These are phyloP conservation scores for Acanthamoeba divionensis DNA, from an alignment of 208 protist genomes.

Conservation along the genomic window DNA sequence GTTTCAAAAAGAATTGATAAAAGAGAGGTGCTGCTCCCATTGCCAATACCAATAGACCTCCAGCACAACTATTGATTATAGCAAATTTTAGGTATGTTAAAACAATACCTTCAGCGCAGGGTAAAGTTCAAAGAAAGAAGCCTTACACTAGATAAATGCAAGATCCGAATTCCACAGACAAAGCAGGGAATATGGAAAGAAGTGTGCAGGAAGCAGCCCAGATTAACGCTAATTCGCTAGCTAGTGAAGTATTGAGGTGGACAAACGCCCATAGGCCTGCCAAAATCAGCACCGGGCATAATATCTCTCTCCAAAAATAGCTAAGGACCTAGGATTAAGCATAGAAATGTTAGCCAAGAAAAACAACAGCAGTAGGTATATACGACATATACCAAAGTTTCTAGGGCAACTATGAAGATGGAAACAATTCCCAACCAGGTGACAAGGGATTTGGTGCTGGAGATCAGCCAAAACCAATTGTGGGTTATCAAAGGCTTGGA, in stretches of 20 bases:
- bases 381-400: not conserved
- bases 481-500: not conserved
- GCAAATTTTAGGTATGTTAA: too few species aligned
- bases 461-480: not conserved
- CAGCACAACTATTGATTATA: slow-evolving; percentile 15
- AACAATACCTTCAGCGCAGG: too few species aligned
- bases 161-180: slow-evolving; percentile 59
- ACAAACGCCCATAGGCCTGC: slow-evolving; percentile 38
- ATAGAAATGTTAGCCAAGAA: not conserved
- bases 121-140: not conserved
- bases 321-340: not conserved
- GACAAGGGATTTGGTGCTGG: not conserved
- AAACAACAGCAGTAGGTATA: not conserved
- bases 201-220: slow-evolving; percentile 51
- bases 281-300: slow-evolving; percentile 29
- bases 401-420: not conserved
- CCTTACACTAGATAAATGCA: slow-evolving; percentile 48
- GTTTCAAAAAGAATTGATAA: too few species aligned
- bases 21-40: not conserved
- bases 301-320: slow-evolving; percentile 60
- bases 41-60: not conserved
- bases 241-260: not conserved
- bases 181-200: slow-evolving; percentile 56
- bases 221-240: not conserved
- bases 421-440: not conserved